Conservation (phyloP, 441 rosid genomes). For the Jatropha multifida region DNA sequence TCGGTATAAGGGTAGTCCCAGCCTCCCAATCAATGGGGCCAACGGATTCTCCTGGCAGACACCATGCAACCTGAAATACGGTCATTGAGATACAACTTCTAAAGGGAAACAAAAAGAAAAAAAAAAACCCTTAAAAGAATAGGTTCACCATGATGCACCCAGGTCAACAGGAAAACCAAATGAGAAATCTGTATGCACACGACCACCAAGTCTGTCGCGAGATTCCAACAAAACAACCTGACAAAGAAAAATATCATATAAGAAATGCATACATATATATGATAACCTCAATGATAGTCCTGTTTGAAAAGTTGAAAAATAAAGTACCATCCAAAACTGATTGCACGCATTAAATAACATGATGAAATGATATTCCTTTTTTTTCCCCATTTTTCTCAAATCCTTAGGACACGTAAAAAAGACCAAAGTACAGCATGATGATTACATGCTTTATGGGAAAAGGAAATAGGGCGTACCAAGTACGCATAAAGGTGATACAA, state of each 20-base stretch:
- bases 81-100: constrained; percentile 14
- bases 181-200: constrained; percentile 81
- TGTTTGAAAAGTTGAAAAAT: no score
- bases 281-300: no score
- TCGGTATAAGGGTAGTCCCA: constrained; percentile 91
- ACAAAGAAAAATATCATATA: constrained; percentile 21
- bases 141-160: constrained; percentile 86
- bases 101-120: background rate
- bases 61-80: constrained; percentile 78
- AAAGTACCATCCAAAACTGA: no score
- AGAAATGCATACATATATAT: no score
- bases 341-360: no score
- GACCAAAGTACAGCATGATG: no score
- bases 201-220: constrained; percentile 87
- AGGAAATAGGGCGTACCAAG: no score
- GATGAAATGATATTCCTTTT: no score
- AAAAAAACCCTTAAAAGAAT: background rate
- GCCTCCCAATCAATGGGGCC: constrained; percentile 81
- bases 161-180: constrained; percentile 62
- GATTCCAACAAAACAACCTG: constrained; percentile 91
- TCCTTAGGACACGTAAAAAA: no score
- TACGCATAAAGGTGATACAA: no score
- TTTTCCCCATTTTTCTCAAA: no score
- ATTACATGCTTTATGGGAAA: no score
- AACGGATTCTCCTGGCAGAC: constrained; percentile 93